These are phyloP conservation scores for Aspergillus tubingensis DNA, from an alignment of 2,329 filamentous ascomycete species.

Conservation along the genomic window DNA sequence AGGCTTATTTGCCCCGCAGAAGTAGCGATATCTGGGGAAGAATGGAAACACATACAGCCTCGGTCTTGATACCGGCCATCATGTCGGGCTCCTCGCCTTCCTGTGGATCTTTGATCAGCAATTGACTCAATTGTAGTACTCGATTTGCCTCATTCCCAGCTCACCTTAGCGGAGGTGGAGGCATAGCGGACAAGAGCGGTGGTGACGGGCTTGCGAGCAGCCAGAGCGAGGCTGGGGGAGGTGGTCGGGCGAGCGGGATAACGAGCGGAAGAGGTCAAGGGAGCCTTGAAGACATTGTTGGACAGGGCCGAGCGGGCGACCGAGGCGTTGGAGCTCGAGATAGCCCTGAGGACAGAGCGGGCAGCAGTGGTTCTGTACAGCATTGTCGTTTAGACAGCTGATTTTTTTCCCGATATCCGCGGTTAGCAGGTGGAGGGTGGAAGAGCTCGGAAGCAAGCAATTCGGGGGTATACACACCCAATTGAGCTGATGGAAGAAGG, in stretches of 20 bases:
- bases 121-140: slow-evolving; percentile 43
- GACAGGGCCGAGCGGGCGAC: slow-evolving; percentile 44
- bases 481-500: slow-evolving; percentile 33
- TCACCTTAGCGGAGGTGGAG: slow-evolving; percentile 52
- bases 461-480: slow-evolving; percentile 28
- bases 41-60: slow-evolving; percentile 56
- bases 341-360: slow-evolving; percentile 48
- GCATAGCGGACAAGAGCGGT: slow-evolving; percentile 54
- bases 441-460: slow-evolving; percentile 35
- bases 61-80: slow-evolving; percentile 55
- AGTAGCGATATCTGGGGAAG: slow-evolving; percentile 9
- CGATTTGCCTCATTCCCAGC: neutral
- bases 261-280: slow-evolving; percentile 47
- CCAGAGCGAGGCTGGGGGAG: slow-evolving; percentile 44
- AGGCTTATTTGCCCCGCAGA: neutral
- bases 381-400: slow-evolving; percentile 43
- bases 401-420: slow-evolving; percentile 29
- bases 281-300: slow-evolving; percentile 47
- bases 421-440: slow-evolving; percentile 32
- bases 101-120: slow-evolving; percentile 49
- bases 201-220: slow-evolving; percentile 48
- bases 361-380: slow-evolving; percentile 48
- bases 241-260: slow-evolving; percentile 38
- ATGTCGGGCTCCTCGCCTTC: slow-evolving; percentile 50
- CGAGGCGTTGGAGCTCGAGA: slow-evolving; percentile 46